Evolutionary conservation across 805 yeast species (phyloP), one percentile per base, ranked within the genome.

Genomic region (Lachancea waltii): DNA sequence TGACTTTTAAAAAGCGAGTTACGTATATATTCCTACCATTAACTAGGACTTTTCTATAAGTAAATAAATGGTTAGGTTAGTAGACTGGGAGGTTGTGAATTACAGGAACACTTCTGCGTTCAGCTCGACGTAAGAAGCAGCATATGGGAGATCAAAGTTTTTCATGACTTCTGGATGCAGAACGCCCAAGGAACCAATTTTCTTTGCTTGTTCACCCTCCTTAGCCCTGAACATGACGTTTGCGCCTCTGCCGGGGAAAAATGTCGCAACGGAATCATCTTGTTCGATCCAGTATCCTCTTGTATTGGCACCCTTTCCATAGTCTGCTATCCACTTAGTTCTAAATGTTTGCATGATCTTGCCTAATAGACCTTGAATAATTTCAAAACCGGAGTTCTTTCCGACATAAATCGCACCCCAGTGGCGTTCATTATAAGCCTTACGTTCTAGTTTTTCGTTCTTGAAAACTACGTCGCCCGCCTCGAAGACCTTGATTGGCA

Each of bases 221-320:
- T 66, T 72, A 41, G 71, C 65, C 70, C 94, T 78, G 67, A 79
- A 84, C 65, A 72, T 75, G 46, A 92, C 73, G 56, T 76, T 80
- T 36, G 98, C 98, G 45, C 96, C 97, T 70, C 98, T 82, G 29
- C 97, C 98, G 27, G 96, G 95, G 83, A 92, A 92, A 67, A 73
- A 90, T 43, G 89, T 82, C 35, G 78, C 72, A 58, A 79, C 72
- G 19, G 71, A 68, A 37, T 63, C 64, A 54, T 79, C 85, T 59
- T 81, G 79, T 62, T 79, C 84, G 42, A 83, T 81, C 92, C 92
- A 84, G 66, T 77, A 84, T 38, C 96, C 96, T 68, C 92, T 84
- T 44, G 68, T 73, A 27, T 68, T 63, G 26, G 72, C 58, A 26
- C 57, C 60, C 11, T 64, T 54, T 36, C 68, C 69, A 30, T 56